Base-by-base conservation (phyloP, 2,329 filamentous ascomycete genomes). In the Ophiobolus disseminans region DNA sequence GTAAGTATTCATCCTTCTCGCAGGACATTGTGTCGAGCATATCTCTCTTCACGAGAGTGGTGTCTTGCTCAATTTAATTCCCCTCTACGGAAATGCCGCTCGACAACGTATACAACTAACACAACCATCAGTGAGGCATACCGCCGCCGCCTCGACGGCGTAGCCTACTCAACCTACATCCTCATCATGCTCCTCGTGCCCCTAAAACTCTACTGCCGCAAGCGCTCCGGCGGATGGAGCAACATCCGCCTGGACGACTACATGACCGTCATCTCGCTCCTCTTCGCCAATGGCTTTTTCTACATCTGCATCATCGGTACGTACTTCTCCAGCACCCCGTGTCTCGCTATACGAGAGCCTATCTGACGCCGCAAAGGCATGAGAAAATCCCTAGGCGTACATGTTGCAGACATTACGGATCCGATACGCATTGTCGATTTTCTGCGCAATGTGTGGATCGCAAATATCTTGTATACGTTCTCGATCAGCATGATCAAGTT, bases 171-270 rank as follows among this genome's bases (percentile, higher is more conserved):
- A 8, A 65, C 62, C 8, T 65, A 64, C 22, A 39, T 50, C 14
- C 32, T 65, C 13, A 45, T 61, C 20, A 64, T 62, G 55, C 8
- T 61, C 4, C 34, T 65, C 5, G 62, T 65, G 6, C 62, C 62
- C 11, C 37, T 64, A 17, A 65, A 63, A 25, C 40, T 65, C 5
- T 65, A 49, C 45, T 64, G 62, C 30, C 44, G 60, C 11, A 58
- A 55, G 43, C 41, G 48, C 13, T 23, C 55, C 3, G 59, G 62
- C 17, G 60, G 62, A 7, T 63, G 60, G 60, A 23, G 25, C 10
- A 65, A 63, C 22, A 45, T 65, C 13, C 40, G 55, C 5, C 40
- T 53, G 34, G 62, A 65, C 19, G 62, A 65, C 39, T 50, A 40
- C 31, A 39, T 61, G 25, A 47, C 62, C 3, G 43, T 64, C 21